Base-by-base conservation (phyloP, 192 early-diverging fungal genomes). In the Tieghemiomyces parasiticus region DNA sequence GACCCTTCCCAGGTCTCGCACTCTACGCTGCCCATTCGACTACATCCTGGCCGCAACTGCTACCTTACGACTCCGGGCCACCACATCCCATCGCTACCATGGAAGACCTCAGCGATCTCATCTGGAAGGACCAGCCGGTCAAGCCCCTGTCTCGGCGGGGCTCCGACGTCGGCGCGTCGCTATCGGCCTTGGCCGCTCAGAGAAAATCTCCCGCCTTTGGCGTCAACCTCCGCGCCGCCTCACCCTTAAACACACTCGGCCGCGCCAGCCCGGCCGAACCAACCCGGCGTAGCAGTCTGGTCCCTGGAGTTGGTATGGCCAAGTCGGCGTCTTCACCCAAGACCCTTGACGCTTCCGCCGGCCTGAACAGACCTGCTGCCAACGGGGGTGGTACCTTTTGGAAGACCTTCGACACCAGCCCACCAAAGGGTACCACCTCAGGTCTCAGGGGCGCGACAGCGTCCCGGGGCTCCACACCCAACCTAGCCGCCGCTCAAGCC, bases 91-190 rank as follows among this genome's bases (percentile, higher is more conserved):
- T n/a, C n/a, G n/a, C n/a, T n/a, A n/a, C 54, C 55, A 58, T 58
- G 55, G 55, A 58, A n/a, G 55, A 58, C 55, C 35, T 58, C 0
- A 58, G 35, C 35, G 55, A 58, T 30, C 55, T 58, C 55, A 58
- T 58, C 55, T 58, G 55, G 55, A 34, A 58, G n/a, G 55, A 28
- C 33, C 55, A 58, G 33, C 55, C 55, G 13, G 26, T 25, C 50
- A 24, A 30, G 14, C 50, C 50, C 2, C 16, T 25, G 22, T 13
- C 24, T 28, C 14, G 14, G 26, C 22, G 20, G 20, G 26, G 26
- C 2, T 14, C 24, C 50, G 26, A 24, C 16, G 50, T 14, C 8
- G 50, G 22, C 24, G 50, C 2, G 26, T 52, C 50, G 14, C 30
- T 52, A 28, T 52, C 50, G 2, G 26, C 20, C 24, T 28, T 52